A percentile compares a stretch with the other conserved stretches of the same genome.
These are phyloP conservation scores for Penicillium oxalicum DNA, from an alignment of 2,329 filamentous ascomycete genomes.

Conservation along the genomic window DNA sequence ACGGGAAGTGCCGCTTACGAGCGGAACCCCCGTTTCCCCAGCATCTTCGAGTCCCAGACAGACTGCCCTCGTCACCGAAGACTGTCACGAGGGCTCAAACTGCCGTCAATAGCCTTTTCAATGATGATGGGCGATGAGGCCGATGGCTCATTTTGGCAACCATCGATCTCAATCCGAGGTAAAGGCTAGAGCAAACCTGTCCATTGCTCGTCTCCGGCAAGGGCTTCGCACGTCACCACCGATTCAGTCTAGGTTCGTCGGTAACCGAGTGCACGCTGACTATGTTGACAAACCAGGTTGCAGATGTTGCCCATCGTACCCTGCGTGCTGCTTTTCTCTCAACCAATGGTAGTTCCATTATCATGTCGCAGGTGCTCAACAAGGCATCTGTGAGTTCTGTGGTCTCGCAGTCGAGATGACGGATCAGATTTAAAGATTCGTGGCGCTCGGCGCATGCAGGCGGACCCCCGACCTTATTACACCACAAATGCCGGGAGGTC, in stretches of 20 bases:
- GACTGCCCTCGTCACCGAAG: background rate
- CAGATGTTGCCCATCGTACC: too few species aligned
- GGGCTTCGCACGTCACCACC: constrained; percentile 6
- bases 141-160: background rate
- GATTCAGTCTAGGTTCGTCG: too few species aligned
- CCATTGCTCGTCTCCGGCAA: too few species aligned
- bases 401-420: too few species aligned
- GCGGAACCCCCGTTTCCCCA: constrained; percentile 7
- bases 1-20: constrained; percentile 21
- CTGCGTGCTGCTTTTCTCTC: too few species aligned
- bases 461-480: constrained; percentile 4
- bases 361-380: too few species aligned
- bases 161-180: background rate
- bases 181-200: constrained; percentile 5
- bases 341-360: too few species aligned
- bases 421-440: too few species aligned
- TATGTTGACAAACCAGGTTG: too few species aligned
- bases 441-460: constrained; percentile 4
- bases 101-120: constrained; percentile 9
- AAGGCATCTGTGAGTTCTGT: too few species aligned
- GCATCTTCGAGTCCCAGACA: constrained; percentile 1
- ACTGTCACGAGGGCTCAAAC: constrained; percentile 9
- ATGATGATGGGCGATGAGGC: background rate
- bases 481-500: too few species aligned
- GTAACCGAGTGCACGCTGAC: too few species aligned